These are phyloP conservation scores for Coniochaeta sp. DNA, from an alignment of 2,329 filamentous ascomycete genomes.

Conservation along the genomic window DNA sequence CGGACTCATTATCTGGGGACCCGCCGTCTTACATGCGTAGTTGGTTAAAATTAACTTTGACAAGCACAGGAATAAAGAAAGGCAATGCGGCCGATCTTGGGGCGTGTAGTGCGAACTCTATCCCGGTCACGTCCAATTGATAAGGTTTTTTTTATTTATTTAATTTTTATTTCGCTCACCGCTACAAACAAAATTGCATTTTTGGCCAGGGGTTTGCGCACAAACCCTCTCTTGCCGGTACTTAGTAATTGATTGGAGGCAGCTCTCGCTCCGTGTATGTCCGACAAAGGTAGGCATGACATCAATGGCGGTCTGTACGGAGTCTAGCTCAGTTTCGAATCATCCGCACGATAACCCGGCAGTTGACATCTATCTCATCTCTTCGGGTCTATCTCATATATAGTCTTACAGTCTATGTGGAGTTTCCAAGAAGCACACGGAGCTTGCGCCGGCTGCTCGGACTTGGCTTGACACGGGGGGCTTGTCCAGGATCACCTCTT, in stretches of 20 bases:
- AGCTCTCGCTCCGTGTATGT: too few species aligned
- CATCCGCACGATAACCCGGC: background rate
- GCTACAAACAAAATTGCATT: background rate
- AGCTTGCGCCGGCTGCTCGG: background rate
- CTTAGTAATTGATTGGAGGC: too few species aligned
- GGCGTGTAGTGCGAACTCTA: background rate
- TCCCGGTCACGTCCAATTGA: background rate
- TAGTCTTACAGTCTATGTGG: background rate
- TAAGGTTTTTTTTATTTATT: too few species aligned
- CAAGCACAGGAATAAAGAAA: background rate
- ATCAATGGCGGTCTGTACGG: too few species aligned
- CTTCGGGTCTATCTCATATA: background rate
- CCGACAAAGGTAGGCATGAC: too few species aligned
- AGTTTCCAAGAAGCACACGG: background rate
- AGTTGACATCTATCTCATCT: background rate
- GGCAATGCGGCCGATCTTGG: background rate
- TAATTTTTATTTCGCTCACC: background rate
- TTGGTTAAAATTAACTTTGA: background rate
- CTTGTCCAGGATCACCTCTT: slow-evolving; percentile 3
- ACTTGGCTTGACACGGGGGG: background rate
- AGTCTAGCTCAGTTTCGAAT: background rate
- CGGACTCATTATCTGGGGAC: background rate
- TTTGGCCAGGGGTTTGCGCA: background rate
- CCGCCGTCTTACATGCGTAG: background rate
- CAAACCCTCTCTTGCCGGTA: background rate